Percentiles rank a stretch among this genome's conserved stretches.
These are phyloP conservation scores for Pezicula carpinea DNA, from an alignment of 2,329 filamentous ascomycete genomes.

Conservation along the genomic window DNA sequence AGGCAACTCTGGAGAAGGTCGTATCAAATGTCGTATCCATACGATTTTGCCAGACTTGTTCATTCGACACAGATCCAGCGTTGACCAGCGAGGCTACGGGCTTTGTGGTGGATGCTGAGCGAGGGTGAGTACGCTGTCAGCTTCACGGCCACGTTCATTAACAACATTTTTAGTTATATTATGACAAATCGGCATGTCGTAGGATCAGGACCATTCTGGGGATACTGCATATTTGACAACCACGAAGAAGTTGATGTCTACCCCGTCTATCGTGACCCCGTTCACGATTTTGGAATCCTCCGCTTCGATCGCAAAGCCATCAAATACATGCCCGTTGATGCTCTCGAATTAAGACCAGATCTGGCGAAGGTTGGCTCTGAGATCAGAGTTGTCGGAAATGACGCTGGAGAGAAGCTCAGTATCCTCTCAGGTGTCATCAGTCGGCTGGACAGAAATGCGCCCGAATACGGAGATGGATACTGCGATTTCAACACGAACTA, in stretches of 20 bases:
- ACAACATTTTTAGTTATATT: conserved; percentile 54
- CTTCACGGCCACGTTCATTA: conserved; percentile 8
- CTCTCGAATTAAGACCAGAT: conserved; percentile 77
- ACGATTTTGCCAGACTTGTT: conserved; percentile 95
- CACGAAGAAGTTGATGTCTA: conserved; percentile 95
- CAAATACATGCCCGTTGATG: conserved; percentile 90
- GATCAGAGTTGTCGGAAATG: conserved; percentile 96
- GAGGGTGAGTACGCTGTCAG: conserved; percentile 48
- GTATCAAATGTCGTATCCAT: conserved; percentile 98
- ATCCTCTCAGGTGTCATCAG: conserved; percentile 97
- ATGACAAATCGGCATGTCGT: conserved; percentile 91
- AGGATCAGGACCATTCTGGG: conserved; percentile 93
- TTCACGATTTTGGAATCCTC: conserved; percentile 97
- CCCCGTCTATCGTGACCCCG: conserved; percentile 94
- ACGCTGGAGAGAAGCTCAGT: conserved; percentile 96
- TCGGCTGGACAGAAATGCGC: conserved; percentile 90
- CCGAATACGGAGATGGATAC: conserved; percentile 96
- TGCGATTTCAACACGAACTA: conserved; percentile 96
- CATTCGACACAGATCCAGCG: conserved; percentile 95
- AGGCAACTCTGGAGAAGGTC: conserved; percentile 89
- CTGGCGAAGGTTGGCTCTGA: conserved; percentile 87
- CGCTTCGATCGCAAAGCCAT: conserved; percentile 94
- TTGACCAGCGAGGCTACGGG: conserved; percentile 94
- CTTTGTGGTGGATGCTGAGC: conserved; percentile 93
- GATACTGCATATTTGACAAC: conserved; percentile 97